phyloP scores from a whole-genome alignment of 2,329 filamentous ascomycete species.

The Balansia obtecta region DNA sequence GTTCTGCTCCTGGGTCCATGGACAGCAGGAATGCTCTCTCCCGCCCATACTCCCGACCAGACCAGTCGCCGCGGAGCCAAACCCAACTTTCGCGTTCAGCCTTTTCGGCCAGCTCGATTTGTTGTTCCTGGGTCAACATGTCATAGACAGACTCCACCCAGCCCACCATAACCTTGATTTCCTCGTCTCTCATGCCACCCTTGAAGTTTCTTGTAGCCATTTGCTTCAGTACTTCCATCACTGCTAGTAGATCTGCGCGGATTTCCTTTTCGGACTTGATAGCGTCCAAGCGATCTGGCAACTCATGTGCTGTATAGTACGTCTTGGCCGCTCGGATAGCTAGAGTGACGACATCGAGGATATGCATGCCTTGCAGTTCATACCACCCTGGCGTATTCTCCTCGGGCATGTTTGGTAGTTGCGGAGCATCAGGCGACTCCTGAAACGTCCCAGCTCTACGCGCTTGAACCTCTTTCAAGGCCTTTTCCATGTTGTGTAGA shows the following conservation, averaged over 20 bases:
- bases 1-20: conserved; percentile 48
- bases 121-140: conserved; percentile 66
- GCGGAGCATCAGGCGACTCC: conserved; percentile 15
- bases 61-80: conserved; percentile 75
- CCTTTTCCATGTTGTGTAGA: conserved; percentile 56
- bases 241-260: conserved; percentile 68
- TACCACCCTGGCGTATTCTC: conserved; percentile 55
- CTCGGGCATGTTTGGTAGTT: conserved; percentile 28
- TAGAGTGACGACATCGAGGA: conserved; percentile 84
- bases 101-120: conserved; percentile 60
- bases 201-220: conserved; percentile 83
- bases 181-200: conserved; percentile 67
- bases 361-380: conserved; percentile 81
- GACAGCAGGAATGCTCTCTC: conserved; percentile 73
- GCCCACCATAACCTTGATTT: conserved; percentile 58
- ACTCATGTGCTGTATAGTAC: conserved; percentile 89
- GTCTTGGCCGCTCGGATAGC: conserved; percentile 93
- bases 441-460: conserved; percentile 21
- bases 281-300: conserved; percentile 70
- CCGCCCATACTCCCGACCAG: conserved; percentile 58
- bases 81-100: conserved; percentile 61
- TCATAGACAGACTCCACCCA: conserved; percentile 73
- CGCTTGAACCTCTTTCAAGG: conserved; percentile 46
- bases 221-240: conserved; percentile 83
- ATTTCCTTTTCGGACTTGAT: conserved; percentile 84